Evolutionary conservation across 148 eudicot species (phyloP).

Genomic region (Spergularia marina): DNA sequence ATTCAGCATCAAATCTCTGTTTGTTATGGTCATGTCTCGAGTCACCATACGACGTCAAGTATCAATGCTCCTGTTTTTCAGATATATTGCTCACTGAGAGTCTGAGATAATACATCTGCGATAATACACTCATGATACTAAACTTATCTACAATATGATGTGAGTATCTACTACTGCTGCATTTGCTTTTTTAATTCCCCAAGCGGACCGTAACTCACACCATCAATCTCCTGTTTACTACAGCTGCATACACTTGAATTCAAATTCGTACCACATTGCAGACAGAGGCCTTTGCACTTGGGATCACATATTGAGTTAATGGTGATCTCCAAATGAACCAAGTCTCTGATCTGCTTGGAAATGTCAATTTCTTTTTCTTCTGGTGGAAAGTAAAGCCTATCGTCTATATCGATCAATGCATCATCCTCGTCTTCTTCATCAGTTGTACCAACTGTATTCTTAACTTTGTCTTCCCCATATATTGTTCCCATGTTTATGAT

Average conservation of each 20-base stretch:
- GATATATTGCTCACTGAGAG: background rate
- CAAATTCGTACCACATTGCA: conserved; percentile 67
- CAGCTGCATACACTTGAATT: conserved; percentile 57
- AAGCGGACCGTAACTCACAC: conserved; percentile 55
- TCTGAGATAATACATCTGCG: background rate
- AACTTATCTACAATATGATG: background rate
- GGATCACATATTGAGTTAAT: conserved; percentile 64
- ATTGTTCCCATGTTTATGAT: conserved; percentile 56
- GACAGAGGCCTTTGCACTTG: conserved; percentile 74
- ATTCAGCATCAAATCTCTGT: too few species aligned
- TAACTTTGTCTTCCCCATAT: conserved; percentile 44
- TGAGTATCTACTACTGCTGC: conserved; percentile 39
- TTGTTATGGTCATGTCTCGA: too few species aligned
- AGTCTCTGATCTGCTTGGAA: conserved; percentile 83
- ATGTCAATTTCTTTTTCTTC: conserved; percentile 68
- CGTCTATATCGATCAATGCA: conserved; percentile 61
- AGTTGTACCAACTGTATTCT: conserved; percentile 17
- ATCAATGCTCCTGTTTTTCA: background rate
- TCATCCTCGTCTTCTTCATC: conserved; percentile 48
- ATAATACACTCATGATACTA: background rate
- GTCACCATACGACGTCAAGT: too few species aligned
- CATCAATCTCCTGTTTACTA: conserved; percentile 29
- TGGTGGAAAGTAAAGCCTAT: conserved; percentile 67
- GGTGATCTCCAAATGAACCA: conserved; percentile 80
- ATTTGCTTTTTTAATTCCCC: conserved; percentile 58